Evolutionary conservation across 352 stramenopile genomes (phyloP).

Genomic region (Saprolegnia parasitica): DNA sequence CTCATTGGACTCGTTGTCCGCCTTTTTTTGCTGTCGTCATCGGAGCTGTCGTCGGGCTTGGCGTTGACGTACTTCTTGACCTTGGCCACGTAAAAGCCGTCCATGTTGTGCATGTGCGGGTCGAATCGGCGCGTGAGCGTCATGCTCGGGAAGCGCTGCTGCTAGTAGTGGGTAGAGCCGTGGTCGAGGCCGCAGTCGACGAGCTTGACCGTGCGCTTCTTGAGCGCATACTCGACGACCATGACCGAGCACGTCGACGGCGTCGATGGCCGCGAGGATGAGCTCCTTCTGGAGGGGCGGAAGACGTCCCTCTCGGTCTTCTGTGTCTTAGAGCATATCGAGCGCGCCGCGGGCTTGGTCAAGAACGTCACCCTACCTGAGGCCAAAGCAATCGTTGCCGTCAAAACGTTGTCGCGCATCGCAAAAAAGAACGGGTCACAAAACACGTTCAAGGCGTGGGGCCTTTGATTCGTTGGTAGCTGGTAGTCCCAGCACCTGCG

Average conservation of each 20-base stretch:
- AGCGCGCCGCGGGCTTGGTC: too few relatives aligned
- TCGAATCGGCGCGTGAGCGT: constrained; percentile 96
- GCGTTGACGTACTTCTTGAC: constrained; percentile 98
- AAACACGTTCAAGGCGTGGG: too few relatives aligned
- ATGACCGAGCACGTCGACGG: constrained; percentile 96
- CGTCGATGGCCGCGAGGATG: constrained; percentile 97
- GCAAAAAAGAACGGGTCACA: too few relatives aligned
- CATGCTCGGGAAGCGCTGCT: constrained; percentile 97
- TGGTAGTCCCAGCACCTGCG: too few relatives aligned
- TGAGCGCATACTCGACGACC: constrained; percentile 98
- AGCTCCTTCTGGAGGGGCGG: constrained; percentile 97
- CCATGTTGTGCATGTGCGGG: constrained; percentile 99
- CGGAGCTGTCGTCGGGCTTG: constrained; percentile 48
- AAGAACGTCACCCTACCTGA: too few relatives aligned
- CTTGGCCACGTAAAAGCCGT: constrained; percentile 99
- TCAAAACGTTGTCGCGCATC: too few relatives aligned
- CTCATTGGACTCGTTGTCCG: constrained; percentile 42
- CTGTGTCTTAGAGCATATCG: too few relatives aligned
- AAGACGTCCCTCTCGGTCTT: constrained; percentile 91
- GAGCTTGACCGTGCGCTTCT: constrained; percentile 97
- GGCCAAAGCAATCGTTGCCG: too few relatives aligned
- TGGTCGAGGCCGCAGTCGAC: constrained; percentile 97
- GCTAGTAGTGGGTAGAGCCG: constrained; percentile 92
- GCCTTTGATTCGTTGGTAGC: too few relatives aligned
- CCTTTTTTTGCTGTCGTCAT: constrained; percentile 62